Conservation (phyloP, 2,329 filamentous ascomycete genomes). For the Dactylella cylindrospora region DNA sequence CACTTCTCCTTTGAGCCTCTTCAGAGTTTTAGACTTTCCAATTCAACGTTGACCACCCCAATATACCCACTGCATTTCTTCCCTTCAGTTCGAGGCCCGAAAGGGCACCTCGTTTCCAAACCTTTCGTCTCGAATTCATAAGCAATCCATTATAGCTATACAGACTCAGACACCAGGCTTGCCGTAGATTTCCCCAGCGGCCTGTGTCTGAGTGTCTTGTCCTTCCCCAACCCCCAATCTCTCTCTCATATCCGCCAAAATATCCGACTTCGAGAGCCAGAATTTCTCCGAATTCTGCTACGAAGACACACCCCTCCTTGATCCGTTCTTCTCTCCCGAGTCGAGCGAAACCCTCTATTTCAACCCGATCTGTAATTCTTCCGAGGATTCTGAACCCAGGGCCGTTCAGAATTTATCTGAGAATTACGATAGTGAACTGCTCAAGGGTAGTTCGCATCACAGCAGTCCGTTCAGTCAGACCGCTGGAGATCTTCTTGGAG, state of each 20-base stretch:
- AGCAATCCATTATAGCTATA: too few relatives aligned
- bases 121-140: too few relatives aligned
- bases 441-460: conserved; percentile 28
- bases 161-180: too few relatives aligned
- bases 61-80: too few relatives aligned
- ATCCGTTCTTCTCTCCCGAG: not conserved
- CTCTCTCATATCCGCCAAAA: conserved; percentile 9
- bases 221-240: not conserved
- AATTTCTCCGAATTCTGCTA: not conserved
- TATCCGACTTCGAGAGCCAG: not conserved
- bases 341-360: not conserved
- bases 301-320: not conserved
- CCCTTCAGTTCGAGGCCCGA: too few relatives aligned
- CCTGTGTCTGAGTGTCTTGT: conserved; percentile 7
- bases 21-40: too few relatives aligned
- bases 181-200: too few relatives aligned
- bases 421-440: conserved; percentile 20
- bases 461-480: conserved; percentile 5
- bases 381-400: conserved; percentile 11
- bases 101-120: too few relatives aligned
- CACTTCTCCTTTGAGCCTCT: too few relatives aligned
- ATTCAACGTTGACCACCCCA: too few relatives aligned
- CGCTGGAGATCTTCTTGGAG: conserved; percentile 39
- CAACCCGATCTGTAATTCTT: conserved; percentile 20
- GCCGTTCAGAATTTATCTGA: conserved; percentile 8